Conservation (phyloP, 1,139 yeast genomes). For the Suzukiozyma palmioleophila region DNA sequence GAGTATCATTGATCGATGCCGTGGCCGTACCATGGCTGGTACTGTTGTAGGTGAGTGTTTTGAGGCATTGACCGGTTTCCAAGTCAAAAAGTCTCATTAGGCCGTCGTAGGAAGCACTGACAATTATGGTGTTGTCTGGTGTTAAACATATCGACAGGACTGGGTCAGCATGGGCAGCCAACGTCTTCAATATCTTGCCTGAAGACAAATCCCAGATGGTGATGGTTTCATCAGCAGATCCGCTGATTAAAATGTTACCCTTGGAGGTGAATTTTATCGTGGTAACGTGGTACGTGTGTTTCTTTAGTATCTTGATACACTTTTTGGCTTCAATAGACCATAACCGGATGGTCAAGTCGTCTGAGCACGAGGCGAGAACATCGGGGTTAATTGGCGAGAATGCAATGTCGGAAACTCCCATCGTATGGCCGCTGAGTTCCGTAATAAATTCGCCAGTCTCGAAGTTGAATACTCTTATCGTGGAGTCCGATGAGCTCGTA, state of each 20-base stretch:
- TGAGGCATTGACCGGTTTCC: conserved; percentile 84
- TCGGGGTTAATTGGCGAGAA: conserved; percentile 73
- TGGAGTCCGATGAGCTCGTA: conserved; percentile 36
- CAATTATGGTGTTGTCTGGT: conserved; percentile 78
- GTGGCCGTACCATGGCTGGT: conserved; percentile 56
- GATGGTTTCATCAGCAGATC: conserved; percentile 88
- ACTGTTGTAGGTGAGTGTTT: conserved; percentile 73
- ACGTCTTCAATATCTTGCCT: conserved; percentile 68
- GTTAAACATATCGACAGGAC: conserved; percentile 69
- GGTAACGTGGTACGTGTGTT: conserved; percentile 85
- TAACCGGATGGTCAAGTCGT: conserved; percentile 74
- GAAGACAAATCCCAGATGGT: conserved; percentile 82
- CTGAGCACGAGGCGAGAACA: conserved; percentile 79
- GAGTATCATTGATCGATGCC: conserved; percentile 50
- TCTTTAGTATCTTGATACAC: conserved; percentile 57
- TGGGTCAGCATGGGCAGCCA: conserved; percentile 94
- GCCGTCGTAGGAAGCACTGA: conserved; percentile 90
- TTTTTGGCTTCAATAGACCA: conserved; percentile 58
- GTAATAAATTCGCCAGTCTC: conserved; percentile 19
- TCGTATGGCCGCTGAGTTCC: conserved; percentile 56
- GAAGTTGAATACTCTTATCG: conserved; percentile 21
- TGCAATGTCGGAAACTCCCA: conserved; percentile 64
- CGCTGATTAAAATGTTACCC: conserved; percentile 77
- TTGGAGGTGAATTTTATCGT: conserved; percentile 65
- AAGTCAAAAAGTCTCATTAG: conserved; percentile 84